Conservation (phyloP, 176 grass and related monocot genomes). For the Echinochloa phyllopogon region DNA sequence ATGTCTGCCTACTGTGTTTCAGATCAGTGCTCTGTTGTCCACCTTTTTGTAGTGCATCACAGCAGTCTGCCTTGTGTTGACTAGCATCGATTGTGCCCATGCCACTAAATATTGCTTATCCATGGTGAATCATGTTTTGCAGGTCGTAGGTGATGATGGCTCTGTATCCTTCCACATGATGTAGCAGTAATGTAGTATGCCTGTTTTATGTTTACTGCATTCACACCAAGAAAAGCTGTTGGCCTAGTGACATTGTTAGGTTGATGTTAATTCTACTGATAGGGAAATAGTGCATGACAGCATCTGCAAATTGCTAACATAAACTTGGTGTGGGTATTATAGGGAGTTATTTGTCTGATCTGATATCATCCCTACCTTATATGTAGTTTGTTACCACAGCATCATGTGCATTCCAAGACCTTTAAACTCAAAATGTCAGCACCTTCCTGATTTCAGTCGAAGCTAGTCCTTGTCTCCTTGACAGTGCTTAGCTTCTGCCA, state of each 20-base stretch:
- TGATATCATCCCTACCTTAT: neutral
- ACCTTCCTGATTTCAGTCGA: conserved; percentile 4
- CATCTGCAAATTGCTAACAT: neutral
- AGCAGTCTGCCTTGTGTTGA: neutral
- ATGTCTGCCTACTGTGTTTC: neutral
- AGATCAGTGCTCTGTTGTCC: neutral
- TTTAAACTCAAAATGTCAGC: neutral
- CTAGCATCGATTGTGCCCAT: neutral
- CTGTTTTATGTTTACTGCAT: neutral
- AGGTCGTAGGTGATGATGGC: conserved; percentile 90
- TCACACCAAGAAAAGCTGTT: neutral
- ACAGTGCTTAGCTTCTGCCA: conserved; percentile 81
- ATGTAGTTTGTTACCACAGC: neutral
- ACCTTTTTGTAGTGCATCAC: neutral
- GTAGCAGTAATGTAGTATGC: neutral
- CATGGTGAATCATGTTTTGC: conserved; percentile 42
- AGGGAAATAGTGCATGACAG: neutral
- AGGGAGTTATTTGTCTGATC: neutral
- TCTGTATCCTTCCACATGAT: conserved; percentile 71
- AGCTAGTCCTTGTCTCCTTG: conserved; percentile 62
- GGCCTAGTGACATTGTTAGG: neutral
- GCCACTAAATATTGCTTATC: conserved; percentile 17
- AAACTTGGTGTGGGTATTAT: neutral
- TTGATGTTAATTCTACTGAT: neutral
- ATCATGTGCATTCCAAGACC: neutral